Evolutionary conservation across 345 rosid genomes (phyloP), one percentile per base, ranked within the genome.

Genomic region (Nephelium lappaceum): DNA sequence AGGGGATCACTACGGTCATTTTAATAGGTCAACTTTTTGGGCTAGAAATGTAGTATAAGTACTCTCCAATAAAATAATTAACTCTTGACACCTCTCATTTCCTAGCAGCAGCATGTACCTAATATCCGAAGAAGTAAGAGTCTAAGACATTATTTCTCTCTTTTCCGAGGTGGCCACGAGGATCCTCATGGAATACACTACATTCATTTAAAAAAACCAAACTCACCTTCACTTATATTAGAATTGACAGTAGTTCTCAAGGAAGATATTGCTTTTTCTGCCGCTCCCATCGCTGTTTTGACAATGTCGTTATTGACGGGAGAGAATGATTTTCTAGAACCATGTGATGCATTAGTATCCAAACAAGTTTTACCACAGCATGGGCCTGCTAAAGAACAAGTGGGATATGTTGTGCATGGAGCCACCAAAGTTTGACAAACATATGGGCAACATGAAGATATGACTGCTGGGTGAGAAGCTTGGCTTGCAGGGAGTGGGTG

Each of bases 261-360:
- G 42, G 90, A 89, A 47, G 88, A 87, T 51, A 91, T 62, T 43
- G 93, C 95, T 84, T 69, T 87, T 82, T 80, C 85, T 3, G 88
- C 88, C 78, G 90, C 91, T 81, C 80, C 89, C 77, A 91, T 83
- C 23, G 87, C 92, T 53, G 77, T 88, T 77, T 86, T 82, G n/a
- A 81, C 75, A 79, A 91, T 68, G 71, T 81, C 85, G 42, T 15
- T 74, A 49, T 79, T 82, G 5, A 73, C 38, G 3, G 55, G 24
- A 19, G 84, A 49, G 6, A 10, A 15, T 47, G 73, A 36, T 15
- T 82, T 69, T 75, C 71, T 82, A 43, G 74, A 73, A 74, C 25
- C 47, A 24, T 11, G 23, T 25, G 80, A 69, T 27, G 55, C 67
- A 78, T 79, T 45, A 61, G 78, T 45, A 12, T 80, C 64, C 42